These are phyloP conservation scores for Akanthomyces uredinophilus DNA, from an alignment of 2,329 filamentous ascomycete genomes.

Conservation along the genomic window DNA sequence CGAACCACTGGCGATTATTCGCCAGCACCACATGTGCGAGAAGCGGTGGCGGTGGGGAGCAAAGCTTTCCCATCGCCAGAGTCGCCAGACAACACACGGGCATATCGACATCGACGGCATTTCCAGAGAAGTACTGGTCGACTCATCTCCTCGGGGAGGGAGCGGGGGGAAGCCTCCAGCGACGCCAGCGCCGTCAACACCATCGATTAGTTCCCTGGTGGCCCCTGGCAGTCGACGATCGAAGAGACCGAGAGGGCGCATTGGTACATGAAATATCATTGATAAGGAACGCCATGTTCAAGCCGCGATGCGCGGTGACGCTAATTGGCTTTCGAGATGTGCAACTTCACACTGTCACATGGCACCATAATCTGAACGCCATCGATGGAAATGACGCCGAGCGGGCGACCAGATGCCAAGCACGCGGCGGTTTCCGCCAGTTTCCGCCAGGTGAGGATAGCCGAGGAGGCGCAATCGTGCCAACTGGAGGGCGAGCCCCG, in stretches of 20 bases:
- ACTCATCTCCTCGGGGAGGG: background rate
- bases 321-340: background rate
- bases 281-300: background rate
- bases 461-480: background rate
- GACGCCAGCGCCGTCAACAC: background rate
- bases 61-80: background rate
- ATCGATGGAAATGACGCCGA: background rate
- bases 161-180: background rate
- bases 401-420: background rate
- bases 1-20: background rate
- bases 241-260: background rate
- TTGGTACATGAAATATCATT: background rate
- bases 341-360: background rate
- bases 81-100: background rate
- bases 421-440: background rate
- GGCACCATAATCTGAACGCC: background rate
- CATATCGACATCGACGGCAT: background rate
- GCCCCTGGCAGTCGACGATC: background rate
- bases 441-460: background rate
- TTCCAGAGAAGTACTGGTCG: background rate
- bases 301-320: constrained; percentile 1
- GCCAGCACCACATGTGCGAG: constrained; percentile 2
- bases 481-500: background rate
- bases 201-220: background rate
- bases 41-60: constrained; percentile 10